These are phyloP conservation scores for Mychonastes homosphaera DNA, from an alignment of 139 green algal genomes.

Conservation along the genomic window DNA sequence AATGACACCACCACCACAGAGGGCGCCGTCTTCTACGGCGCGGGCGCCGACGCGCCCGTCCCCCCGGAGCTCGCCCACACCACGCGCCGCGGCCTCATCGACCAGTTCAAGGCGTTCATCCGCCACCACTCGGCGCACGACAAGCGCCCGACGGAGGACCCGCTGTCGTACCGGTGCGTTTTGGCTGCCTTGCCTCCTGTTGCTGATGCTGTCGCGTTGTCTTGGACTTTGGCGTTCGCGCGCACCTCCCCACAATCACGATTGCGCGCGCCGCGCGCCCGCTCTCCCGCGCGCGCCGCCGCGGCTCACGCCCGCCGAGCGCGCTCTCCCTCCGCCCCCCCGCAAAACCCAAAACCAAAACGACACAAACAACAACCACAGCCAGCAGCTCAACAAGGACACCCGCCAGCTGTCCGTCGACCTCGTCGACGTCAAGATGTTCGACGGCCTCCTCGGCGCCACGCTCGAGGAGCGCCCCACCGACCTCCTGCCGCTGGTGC, in stretches of 20 bases:
- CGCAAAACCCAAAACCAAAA: not conserved
- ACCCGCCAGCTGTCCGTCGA: slow-evolving; percentile 42
- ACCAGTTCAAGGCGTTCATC: too few relatives aligned
- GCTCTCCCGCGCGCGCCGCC: not conserved
- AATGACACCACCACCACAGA: too few relatives aligned
- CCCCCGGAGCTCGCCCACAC: too few relatives aligned
- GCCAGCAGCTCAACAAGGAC: slow-evolving; percentile 41
- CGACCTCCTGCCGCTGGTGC: slow-evolving; percentile 66
- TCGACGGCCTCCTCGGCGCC: slow-evolving; percentile 44
- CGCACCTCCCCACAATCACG: not conserved
- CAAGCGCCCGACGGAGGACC: too few relatives aligned
- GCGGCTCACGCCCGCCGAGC: not conserved
- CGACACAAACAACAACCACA: slow-evolving; percentile 11
- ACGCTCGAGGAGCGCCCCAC: slow-evolving; percentile 46
- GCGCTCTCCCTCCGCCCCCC: not conserved
- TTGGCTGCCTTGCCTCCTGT: not conserved
- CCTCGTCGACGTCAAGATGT: slow-evolving; percentile 48
- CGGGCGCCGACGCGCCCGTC: too few relatives aligned
- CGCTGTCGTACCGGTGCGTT: slow-evolving; percentile 13
- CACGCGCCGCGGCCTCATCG: too few relatives aligned
- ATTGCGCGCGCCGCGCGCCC: not conserved
- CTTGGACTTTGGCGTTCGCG: not conserved
- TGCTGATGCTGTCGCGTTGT: not conserved
- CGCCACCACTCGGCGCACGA: too few relatives aligned
- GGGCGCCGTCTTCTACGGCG: too few relatives aligned